Conservation (phyloP, 139 green algal genomes). For the Coccomyxa sp. region DNA sequence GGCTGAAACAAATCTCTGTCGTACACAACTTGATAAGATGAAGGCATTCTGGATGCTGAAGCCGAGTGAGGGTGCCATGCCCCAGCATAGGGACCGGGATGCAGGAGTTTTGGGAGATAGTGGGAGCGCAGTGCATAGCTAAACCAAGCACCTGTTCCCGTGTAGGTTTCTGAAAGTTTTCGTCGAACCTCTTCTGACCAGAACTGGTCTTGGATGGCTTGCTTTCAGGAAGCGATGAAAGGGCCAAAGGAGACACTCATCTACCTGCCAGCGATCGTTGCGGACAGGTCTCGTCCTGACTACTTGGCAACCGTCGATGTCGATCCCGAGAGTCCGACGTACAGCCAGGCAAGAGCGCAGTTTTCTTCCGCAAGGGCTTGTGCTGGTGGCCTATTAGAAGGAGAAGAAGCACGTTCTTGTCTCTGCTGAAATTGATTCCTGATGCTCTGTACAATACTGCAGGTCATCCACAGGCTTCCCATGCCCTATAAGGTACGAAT, state of each 20-base stretch:
- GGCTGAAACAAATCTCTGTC: neutral
- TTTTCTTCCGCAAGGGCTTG: neutral
- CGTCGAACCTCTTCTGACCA: too few relatives aligned
- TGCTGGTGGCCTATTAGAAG: neutral
- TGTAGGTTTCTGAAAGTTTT: too few relatives aligned
- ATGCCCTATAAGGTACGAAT: constrained; percentile 39
- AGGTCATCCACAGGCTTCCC: constrained; percentile 67
- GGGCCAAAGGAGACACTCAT: constrained; percentile 60
- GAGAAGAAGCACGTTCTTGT: neutral
- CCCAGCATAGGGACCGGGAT: neutral
- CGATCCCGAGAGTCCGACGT: constrained; percentile 38
- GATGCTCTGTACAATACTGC: neutral
- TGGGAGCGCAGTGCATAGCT: neutral
- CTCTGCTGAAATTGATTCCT: neutral
- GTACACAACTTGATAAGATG: neutral
- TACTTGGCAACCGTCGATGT: constrained; percentile 70
- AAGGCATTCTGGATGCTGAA: too few relatives aligned
- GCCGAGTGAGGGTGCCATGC: too few relatives aligned
- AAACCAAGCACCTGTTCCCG: too few relatives aligned
- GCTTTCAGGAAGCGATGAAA: constrained; percentile 50
- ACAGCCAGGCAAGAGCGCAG: constrained; percentile 26
- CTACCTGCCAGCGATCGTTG: constrained; percentile 51
- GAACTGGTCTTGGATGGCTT: neutral
- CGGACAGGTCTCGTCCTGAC: constrained; percentile 50
- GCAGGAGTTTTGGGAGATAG: neutral